phyloP scores from a whole-genome alignment of 352 stramenopile species.

The Pythium sukuiense region DNA sequence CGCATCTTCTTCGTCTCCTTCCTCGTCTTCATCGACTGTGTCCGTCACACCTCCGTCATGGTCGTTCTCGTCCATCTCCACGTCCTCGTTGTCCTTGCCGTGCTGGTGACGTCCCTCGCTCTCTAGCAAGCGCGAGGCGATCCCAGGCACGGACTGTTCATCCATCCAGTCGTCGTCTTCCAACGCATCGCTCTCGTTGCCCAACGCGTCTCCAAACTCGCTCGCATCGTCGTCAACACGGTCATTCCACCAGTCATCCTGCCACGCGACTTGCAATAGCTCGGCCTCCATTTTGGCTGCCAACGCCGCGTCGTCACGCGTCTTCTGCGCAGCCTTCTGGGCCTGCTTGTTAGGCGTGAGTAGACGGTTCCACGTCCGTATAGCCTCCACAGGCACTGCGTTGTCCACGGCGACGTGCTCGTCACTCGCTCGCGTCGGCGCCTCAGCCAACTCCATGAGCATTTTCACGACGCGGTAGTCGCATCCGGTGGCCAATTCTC shows the following conservation, averaged over 20 bases:
- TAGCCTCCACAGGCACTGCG: slow-evolving; percentile 12
- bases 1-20: slow-evolving; percentile 26
- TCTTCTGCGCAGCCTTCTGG: slow-evolving; percentile 24
- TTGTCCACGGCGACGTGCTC: slow-evolving; percentile 34
- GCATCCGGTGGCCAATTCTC: slow-evolving; percentile 33
- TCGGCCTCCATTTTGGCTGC: slow-evolving; percentile 46
- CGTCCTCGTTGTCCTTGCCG: slow-evolving; percentile 4
- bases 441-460: slow-evolving; percentile 55
- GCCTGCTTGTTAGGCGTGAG: slow-evolving; percentile 14
- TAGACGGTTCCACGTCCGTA: slow-evolving; percentile 28
- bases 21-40: slow-evolving; percentile 3
- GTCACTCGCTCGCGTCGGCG: slow-evolving; percentile 44
- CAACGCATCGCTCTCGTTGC: slow-evolving; percentile 39
- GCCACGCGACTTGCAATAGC: slow-evolving; percentile 59
- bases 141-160: slow-evolving; percentile 12
- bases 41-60: slow-evolving; percentile 6
- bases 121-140: slow-evolving; percentile 9
- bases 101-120: not conserved
- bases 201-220: slow-evolving; percentile 25
- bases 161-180: slow-evolving; percentile 28
- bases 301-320: slow-evolving; percentile 25
- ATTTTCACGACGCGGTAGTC: slow-evolving; percentile 58
- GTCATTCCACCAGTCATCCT: slow-evolving; percentile 68
- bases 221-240: slow-evolving; percentile 26
- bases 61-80: slow-evolving; percentile 21